phyloP scores from a whole-genome alignment of 768 basidiomycete species.

The Agrocybe chaxingu region DNA sequence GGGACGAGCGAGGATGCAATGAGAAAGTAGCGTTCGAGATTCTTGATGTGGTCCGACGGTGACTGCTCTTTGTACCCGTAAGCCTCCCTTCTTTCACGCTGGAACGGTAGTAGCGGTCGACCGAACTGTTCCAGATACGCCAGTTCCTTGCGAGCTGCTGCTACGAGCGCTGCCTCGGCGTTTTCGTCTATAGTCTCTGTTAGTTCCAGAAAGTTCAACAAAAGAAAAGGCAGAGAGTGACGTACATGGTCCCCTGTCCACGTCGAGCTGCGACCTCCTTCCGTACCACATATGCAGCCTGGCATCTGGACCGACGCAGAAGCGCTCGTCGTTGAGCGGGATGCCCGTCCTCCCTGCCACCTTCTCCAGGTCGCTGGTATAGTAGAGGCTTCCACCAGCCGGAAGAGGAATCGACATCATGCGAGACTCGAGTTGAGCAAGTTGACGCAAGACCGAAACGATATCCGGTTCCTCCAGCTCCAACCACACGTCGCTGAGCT shows the following conservation, averaged over 20 bases:
- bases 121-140: slow-evolving; percentile 47
- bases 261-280: slow-evolving; percentile 42
- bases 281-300: slow-evolving; percentile 42
- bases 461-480: slow-evolving; percentile 34
- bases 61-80: slow-evolving; percentile 43
- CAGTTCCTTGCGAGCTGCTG: slow-evolving; percentile 42
- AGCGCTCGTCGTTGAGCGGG: slow-evolving; percentile 35
- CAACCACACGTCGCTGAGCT: slow-evolving; percentile 38
- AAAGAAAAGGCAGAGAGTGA: slow-evolving; percentile 26
- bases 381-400: slow-evolving; percentile 50
- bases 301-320: slow-evolving; percentile 44
- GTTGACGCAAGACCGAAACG: slow-evolving; percentile 39
- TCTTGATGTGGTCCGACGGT: slow-evolving; percentile 43
- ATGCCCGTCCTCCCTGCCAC: slow-evolving; percentile 31
- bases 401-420: slow-evolving; percentile 48
- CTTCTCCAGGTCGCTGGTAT: slow-evolving; percentile 39
- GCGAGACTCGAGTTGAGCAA: slow-evolving; percentile 42
- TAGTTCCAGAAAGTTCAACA: slow-evolving; percentile 21
- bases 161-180: slow-evolving; percentile 39
- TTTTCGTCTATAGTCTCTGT: slow-evolving; percentile 38
- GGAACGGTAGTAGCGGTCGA: slow-evolving; percentile 43
- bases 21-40: slow-evolving; percentile 44
- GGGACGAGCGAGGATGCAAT: slow-evolving; percentile 44
- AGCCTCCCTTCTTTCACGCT: slow-evolving; percentile 36
- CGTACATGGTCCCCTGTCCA: slow-evolving; percentile 47